phyloP scores from a whole-genome alignment of 1,139 yeast genomes.

The Debaryomycetaceae sp. region DNA sequence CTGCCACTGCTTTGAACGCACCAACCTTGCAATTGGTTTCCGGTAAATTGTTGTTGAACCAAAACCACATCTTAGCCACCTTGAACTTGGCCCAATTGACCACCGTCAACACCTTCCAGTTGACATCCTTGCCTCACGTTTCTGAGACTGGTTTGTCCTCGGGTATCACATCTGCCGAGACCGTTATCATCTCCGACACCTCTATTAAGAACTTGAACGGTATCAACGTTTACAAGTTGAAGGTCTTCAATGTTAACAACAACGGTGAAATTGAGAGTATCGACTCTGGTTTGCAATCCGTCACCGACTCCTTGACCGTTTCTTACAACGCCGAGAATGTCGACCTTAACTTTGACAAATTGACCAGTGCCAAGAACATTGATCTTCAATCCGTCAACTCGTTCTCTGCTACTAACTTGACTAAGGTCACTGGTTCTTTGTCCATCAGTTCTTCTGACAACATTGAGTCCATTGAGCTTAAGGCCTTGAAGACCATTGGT shows the following conservation, averaged over 20 bases:
- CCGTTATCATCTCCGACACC: slow-evolving; percentile 82
- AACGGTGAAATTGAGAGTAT: slow-evolving; percentile 61
- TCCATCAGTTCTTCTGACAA: slow-evolving; percentile 64
- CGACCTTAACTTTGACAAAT: slow-evolving; percentile 63
- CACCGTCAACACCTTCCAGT: slow-evolving; percentile 75
- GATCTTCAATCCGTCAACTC: slow-evolving; percentile 77
- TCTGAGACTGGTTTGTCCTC: slow-evolving; percentile 63
- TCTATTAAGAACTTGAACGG: slow-evolving; percentile 76
- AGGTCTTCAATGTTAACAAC: slow-evolving; percentile 85
- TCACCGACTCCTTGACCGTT: slow-evolving; percentile 70
- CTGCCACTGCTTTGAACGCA: slow-evolving; percentile 64
- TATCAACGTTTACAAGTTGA: slow-evolving; percentile 69
- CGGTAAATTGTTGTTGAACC: slow-evolving; percentile 60
- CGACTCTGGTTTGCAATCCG: slow-evolving; percentile 70
- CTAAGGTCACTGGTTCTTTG: slow-evolving; percentile 72
- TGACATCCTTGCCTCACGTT: slow-evolving; percentile 85
- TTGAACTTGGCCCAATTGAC: slow-evolving; percentile 76
- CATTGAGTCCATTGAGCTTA: slow-evolving; percentile 55
- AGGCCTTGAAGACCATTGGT: slow-evolving; percentile 62
- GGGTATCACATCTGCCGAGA: slow-evolving; percentile 73
- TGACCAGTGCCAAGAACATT: slow-evolving; percentile 81
- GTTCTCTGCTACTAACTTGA: slow-evolving; percentile 65
- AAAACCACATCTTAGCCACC: slow-evolving; percentile 63
- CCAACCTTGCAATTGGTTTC: slow-evolving; percentile 74
- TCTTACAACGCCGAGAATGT: slow-evolving; percentile 81